phyloP scores from a whole-genome alignment of 176 grass and related monocot genomes.

The Triticum dicoccoides region DNA sequence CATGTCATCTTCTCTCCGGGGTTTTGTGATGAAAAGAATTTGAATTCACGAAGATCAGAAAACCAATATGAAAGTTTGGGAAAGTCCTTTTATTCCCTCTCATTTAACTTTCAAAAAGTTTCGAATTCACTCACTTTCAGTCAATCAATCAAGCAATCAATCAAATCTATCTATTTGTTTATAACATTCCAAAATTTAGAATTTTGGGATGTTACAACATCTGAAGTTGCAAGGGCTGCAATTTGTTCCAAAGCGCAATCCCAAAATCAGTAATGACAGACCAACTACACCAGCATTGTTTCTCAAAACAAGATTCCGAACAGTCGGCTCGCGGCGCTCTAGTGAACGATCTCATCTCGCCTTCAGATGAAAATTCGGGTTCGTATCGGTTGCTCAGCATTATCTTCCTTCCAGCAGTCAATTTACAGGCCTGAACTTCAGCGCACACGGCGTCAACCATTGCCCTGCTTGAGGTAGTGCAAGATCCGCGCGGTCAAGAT shows the following conservation, averaged over 20 bases:
- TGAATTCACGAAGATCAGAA: too few species aligned
- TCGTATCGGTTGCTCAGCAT: neutral
- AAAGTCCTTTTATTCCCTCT: too few species aligned
- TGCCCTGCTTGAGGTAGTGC: constrained; percentile 41
- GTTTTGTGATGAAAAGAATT: too few species aligned
- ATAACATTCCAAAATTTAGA: too few species aligned
- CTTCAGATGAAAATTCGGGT: neutral
- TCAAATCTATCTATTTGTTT: too few species aligned
- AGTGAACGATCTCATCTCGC: neutral
- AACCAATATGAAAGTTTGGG: too few species aligned
- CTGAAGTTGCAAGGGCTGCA: neutral
- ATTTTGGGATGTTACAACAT: too few species aligned
- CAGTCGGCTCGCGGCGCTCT: neutral
- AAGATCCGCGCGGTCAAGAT: constrained; percentile 61
- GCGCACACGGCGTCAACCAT: neutral
- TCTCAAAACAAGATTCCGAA: neutral
- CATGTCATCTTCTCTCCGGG: too few species aligned
- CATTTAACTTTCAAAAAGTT: too few species aligned
- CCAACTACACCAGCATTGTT: neutral
- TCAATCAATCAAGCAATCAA: too few species aligned
- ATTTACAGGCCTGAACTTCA: neutral
- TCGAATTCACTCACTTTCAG: too few species aligned
- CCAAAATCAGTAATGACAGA: neutral
- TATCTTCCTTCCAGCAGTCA: neutral
- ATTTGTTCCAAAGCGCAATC: neutral